Evolutionary conservation across 768 basidiomycete species (phyloP).

Genomic region (Sarcodon sp.): DNA sequence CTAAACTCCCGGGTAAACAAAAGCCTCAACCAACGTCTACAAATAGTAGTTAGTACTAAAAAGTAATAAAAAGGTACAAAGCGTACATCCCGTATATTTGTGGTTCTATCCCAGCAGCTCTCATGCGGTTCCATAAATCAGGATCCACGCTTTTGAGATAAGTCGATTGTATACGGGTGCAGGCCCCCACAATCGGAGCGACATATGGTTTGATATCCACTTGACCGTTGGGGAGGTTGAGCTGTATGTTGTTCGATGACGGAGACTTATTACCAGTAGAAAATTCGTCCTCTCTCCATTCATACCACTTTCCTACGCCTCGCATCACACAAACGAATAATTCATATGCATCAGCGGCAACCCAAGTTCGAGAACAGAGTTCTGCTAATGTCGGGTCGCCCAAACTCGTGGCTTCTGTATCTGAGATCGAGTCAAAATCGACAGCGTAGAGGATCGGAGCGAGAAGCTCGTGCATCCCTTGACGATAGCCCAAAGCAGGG

Average conservation of each 20-base stretch:
- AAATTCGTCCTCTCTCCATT: constrained; percentile 23
- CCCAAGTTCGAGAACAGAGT: constrained; percentile 52
- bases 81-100: constrained; percentile 94
- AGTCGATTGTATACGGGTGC: constrained; percentile 65
- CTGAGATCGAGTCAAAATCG: constrained; percentile 66
- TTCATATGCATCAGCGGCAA: constrained; percentile 80
- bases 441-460: constrained; percentile 78
- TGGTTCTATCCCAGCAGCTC: constrained; percentile 78
- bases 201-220: constrained; percentile 51
- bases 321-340: constrained; percentile 77
- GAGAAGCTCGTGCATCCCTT: constrained; percentile 97
- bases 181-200: constrained; percentile 77
- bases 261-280: constrained; percentile 15
- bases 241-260: constrained; percentile 31
- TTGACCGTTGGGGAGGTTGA: constrained; percentile 28
- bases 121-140: constrained; percentile 59
- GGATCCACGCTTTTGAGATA: constrained; percentile 74
- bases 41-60: constrained; percentile 3
- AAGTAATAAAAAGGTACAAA: neutral
- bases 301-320: constrained; percentile 63
- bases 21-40: constrained; percentile 85
- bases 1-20: constrained; percentile 89
- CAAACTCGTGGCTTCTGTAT: constrained; percentile 16
- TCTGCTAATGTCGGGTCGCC: constrained; percentile 32
- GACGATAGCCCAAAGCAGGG: constrained; percentile 82